These are phyloP conservation scores for Tetrahymena thermophila DNA, from an alignment of 73 alveolate species.

Conservation along the genomic window DNA sequence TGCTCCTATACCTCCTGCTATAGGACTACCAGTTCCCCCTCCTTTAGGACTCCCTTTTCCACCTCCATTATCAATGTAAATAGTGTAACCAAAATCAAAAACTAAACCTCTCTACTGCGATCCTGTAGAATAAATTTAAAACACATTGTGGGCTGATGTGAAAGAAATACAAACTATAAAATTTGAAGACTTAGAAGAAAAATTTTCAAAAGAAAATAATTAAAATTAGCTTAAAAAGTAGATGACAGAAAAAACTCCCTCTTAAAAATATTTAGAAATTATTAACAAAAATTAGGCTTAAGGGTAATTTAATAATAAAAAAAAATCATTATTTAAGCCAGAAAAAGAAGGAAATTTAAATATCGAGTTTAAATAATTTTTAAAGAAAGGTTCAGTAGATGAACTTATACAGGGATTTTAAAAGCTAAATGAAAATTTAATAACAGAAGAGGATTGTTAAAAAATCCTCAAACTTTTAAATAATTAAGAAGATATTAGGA, in stretches of 20 bases:
- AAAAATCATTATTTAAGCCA: neutral
- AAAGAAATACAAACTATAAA: neutral
- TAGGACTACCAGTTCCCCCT: neutral
- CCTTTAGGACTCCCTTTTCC: neutral
- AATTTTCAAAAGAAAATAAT: neutral
- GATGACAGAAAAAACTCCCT: neutral
- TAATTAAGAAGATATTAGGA: neutral
- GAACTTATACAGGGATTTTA: neutral
- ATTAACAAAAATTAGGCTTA: neutral
- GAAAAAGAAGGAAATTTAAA: neutral
- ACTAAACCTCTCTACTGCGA: neutral
- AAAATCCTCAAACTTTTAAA: neutral
- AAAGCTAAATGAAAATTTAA: neutral
- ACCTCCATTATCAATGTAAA: neutral
- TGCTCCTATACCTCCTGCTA: neutral
- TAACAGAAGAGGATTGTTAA: neutral
- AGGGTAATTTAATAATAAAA: neutral
- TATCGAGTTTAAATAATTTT: neutral
- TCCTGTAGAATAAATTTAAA: neutral
- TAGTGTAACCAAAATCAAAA: neutral
- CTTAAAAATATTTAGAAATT: neutral
- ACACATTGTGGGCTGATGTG: neutral
- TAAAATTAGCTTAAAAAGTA: neutral
- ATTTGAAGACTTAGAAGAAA: neutral
- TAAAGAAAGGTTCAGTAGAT: neutral